Percentiles rank a stretch among this genome's conserved stretches.
phyloP scores from a whole-genome alignment of 495 filamentous ascomycete genomes.

The Xylaria intraflava region DNA sequence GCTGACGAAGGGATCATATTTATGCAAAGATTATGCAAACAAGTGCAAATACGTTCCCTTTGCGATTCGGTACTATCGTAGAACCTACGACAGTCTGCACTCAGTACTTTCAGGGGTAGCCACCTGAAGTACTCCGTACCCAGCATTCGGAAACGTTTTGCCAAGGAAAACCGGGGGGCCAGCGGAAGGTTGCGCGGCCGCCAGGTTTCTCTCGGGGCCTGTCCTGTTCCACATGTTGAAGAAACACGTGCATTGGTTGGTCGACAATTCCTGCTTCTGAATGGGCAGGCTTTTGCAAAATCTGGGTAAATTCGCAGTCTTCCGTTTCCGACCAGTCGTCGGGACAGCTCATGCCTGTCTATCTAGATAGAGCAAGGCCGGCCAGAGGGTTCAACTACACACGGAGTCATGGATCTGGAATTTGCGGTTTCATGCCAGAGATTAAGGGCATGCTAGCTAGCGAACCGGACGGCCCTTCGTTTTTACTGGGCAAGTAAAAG shows the following conservation, averaged over 20 bases:
- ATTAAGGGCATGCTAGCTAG: not conserved
- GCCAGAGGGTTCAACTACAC: not conserved
- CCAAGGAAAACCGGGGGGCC: slow-evolving; percentile 4
- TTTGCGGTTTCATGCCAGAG: not conserved
- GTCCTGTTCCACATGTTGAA: no score
- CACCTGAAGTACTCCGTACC: no score
- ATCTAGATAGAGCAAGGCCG: no score
- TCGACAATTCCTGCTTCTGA: slow-evolving; percentile 1
- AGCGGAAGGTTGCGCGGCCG: not conserved
- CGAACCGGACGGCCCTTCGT: no score
- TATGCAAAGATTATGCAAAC: no score
- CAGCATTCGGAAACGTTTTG: not conserved
- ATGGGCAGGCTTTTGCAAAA: not conserved
- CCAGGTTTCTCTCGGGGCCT: not conserved
- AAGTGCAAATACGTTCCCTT: no score
- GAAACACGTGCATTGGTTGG: slow-evolving; percentile 8
- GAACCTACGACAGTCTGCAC: no score
- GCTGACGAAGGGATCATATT: no score
- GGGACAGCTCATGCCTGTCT: no score
- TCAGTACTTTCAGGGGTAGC: no score
- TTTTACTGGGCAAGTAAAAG: not conserved
- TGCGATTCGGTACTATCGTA: no score
- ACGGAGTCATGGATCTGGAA: not conserved
- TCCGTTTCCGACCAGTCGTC: slow-evolving; percentile 1
- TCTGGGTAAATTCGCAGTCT: slow-evolving; percentile 1